Percentiles rank a stretch among this genome's conserved stretches.
Evolutionary conservation across 805 yeast species (phyloP).

Genomic region (Yarrowia phangngaensis): DNA sequence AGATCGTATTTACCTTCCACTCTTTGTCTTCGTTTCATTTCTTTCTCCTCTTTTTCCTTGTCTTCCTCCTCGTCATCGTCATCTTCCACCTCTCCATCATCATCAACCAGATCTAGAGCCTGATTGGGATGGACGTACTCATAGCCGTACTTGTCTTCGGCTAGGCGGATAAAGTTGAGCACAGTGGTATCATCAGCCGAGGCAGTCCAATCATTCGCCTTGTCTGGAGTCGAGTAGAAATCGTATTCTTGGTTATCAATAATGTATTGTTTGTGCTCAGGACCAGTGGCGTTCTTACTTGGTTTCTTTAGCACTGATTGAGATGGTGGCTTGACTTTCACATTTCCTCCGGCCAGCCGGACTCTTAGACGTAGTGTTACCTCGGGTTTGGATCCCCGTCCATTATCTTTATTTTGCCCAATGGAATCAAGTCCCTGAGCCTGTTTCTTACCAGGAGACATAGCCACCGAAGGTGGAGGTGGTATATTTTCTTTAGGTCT

Average conservation of each 20-base stretch:
- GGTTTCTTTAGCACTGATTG: conserved; percentile 11
- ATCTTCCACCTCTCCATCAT: conserved; percentile 45
- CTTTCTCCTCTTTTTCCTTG: conserved; percentile 33
- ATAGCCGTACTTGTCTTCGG: conserved; percentile 85
- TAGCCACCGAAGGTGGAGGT: conserved; percentile 20
- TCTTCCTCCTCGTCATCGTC: conserved; percentile 35
- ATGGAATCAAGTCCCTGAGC: conserved; percentile 23
- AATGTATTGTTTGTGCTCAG: conserved; percentile 13
- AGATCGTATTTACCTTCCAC: conserved; percentile 87
- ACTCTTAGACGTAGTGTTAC: conserved; percentile 16
- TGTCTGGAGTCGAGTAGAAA: conserved; percentile 23
- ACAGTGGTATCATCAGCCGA: conserved; percentile 39
- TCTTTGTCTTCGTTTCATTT: conserved; percentile 47
- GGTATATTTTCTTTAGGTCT: conserved; percentile 12
- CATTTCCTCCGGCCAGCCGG: conserved; percentile 19
- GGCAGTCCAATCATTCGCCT: conserved; percentile 21
- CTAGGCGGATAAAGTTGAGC: conserved; percentile 65
- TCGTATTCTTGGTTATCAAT: conserved; percentile 24
- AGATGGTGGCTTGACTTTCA: conserved; percentile 12
- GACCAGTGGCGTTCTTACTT: background rate
- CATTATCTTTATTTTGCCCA: conserved; percentile 22
- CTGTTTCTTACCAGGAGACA: conserved; percentile 22
- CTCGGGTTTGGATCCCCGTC: conserved; percentile 14
- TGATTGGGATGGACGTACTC: conserved; percentile 61
- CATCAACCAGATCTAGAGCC: conserved; percentile 47